Conservation (phyloP, 2,329 filamentous ascomycete species). For the Albophoma yamanashiensis region DNA sequence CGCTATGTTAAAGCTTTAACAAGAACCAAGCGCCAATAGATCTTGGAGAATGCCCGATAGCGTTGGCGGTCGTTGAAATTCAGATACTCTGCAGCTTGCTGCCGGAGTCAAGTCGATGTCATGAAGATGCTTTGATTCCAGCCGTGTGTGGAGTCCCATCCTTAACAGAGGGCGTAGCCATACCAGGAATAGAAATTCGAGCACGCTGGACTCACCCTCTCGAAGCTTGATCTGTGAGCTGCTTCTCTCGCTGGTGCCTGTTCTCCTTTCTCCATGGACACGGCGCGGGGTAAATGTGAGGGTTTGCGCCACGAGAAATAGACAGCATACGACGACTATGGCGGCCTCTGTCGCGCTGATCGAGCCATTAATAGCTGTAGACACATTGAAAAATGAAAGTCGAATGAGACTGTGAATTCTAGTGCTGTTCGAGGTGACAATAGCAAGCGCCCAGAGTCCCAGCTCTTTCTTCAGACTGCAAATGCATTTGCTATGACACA, state of each 20-base stretch:
- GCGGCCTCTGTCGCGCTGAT: not conserved
- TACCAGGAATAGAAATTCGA: not conserved
- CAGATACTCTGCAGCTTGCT: not conserved
- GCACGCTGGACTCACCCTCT: not conserved
- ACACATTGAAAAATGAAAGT: not conserved
- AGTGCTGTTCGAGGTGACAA: not conserved
- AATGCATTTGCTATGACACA: not conserved
- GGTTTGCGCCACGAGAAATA: not conserved
- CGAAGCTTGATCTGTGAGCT: not conserved
- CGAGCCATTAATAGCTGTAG: not conserved
- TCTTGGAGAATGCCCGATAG: not conserved
- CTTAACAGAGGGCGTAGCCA: not conserved
- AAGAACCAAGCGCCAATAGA: not conserved
- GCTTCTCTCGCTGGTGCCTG: not conserved
- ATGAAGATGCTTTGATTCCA: not conserved
- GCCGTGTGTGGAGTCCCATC: not conserved
- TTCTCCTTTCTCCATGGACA: not conserved
- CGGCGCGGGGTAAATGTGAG: not conserved
- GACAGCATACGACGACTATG: not conserved
- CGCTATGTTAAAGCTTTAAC: not conserved
- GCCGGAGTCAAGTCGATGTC: not conserved
- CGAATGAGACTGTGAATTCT: not conserved
- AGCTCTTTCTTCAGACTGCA: not conserved
- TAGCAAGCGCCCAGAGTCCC: not conserved
- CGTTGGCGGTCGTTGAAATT: not conserved